Percentiles rank a stretch among this genome's conserved stretches.
Evolutionary conservation across 176 grass and related monocot genomes (phyloP).

Genomic region (Chloris gayana): DNA sequence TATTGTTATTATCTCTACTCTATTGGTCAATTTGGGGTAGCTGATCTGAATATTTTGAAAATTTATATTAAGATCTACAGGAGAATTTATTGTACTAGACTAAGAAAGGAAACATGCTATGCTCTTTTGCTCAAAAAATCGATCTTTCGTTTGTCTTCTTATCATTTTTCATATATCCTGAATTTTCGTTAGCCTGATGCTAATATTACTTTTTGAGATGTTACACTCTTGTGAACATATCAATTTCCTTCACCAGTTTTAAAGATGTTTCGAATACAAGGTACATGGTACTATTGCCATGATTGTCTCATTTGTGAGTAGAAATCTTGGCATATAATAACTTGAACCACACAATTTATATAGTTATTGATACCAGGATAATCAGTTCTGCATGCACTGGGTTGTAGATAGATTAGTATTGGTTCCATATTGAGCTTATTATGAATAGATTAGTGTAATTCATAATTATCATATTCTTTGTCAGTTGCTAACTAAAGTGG

Average conservation of each 20-base stretch:
- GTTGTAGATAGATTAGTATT: not conserved
- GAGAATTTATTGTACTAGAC: not conserved
- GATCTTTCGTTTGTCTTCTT: not conserved
- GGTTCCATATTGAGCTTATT: not conserved
- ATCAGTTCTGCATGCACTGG: not conserved
- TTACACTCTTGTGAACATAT: not conserved
- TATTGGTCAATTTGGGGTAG: not conserved
- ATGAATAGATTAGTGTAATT: not conserved
- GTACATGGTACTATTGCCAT: not conserved
- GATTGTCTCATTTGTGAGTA: not conserved
- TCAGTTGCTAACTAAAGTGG: conserved; percentile 3
- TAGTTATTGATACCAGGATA: conserved; percentile 12
- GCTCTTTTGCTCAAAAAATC: not conserved
- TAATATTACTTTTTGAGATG: not conserved
- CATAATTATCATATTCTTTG: not conserved
- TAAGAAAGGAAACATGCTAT: conserved; percentile 4
- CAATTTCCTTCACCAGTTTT: not conserved
- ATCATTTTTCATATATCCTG: not conserved
- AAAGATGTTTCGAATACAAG: not conserved
- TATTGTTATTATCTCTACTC: conserved; percentile 3
- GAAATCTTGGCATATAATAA: not conserved
- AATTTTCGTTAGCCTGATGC: conserved; percentile 5
- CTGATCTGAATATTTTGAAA: not conserved
- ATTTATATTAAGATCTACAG: not conserved
- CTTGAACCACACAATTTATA: not conserved